Evolutionary conservation across 306 rosid species (phyloP).

Genomic region (Mimosa pudica): DNA sequence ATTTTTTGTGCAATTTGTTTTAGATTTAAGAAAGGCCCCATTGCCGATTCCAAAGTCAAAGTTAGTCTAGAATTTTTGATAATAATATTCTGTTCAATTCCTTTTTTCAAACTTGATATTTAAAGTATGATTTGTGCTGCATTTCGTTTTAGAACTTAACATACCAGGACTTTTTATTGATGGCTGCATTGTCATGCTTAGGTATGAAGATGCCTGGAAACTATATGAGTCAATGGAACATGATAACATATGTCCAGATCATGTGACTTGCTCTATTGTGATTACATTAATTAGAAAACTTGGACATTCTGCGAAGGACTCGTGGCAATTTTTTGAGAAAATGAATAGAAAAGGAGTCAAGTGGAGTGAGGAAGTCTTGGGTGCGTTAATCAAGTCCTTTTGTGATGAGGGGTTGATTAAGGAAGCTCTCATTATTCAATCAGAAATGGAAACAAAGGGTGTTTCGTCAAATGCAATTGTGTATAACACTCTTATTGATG

Average conservation of each 20-base stretch:
- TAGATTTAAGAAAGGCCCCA: slow-evolving; percentile 8
- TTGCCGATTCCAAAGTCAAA: slow-evolving; percentile 17
- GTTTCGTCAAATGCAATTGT: slow-evolving; percentile 64
- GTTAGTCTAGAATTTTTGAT: neutral
- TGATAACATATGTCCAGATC: slow-evolving; percentile 66
- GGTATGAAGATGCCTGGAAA: slow-evolving; percentile 80
- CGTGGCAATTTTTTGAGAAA: slow-evolving; percentile 85
- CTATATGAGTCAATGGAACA: slow-evolving; percentile 75
- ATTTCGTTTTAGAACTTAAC: neutral
- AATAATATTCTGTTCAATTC: slow-evolving; percentile 10
- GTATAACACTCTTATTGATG: slow-evolving; percentile 77
- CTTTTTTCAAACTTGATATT: slow-evolving; percentile 1
- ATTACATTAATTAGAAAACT: slow-evolving; percentile 67
- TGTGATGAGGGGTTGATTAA: slow-evolving; percentile 79
- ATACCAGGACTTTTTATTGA: slow-evolving; percentile 34
- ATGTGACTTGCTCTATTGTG: slow-evolving; percentile 82
- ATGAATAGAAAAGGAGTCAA: slow-evolving; percentile 82
- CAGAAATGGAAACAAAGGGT: slow-evolving; percentile 79
- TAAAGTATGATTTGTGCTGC: neutral
- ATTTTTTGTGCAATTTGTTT: slow-evolving; percentile 6
- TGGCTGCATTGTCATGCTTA: slow-evolving; percentile 35
- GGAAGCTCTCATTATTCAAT: slow-evolving; percentile 78
- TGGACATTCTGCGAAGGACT: slow-evolving; percentile 77
- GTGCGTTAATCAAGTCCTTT: slow-evolving; percentile 74
- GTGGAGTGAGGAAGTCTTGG: slow-evolving; percentile 81